Percentiles rank a stretch among this genome's conserved stretches.
Conservation (phyloP, 257 asterid species). For the Perilla frutescens region DNA sequence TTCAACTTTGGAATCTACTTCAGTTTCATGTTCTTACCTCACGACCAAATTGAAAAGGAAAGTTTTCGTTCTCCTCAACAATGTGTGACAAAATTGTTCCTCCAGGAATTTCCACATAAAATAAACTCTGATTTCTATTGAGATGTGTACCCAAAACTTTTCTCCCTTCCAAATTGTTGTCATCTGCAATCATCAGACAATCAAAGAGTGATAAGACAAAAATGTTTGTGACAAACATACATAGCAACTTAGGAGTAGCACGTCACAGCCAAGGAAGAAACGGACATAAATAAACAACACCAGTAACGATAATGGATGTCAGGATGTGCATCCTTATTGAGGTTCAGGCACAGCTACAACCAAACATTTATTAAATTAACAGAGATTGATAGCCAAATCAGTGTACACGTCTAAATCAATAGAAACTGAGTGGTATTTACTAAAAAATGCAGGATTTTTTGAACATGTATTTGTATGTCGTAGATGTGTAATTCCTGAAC, state of each 20-base stretch:
- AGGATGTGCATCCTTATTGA: conserved; percentile 11
- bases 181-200: conserved; percentile 55
- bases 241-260: conserved; percentile 21
- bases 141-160: conserved; percentile 56
- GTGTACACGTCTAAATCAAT: background rate
- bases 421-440: background rate
- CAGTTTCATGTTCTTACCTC: conserved; percentile 63
- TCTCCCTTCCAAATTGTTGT: conserved; percentile 58
- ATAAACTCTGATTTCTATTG: conserved; percentile 67
- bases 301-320: background rate
- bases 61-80: conserved; percentile 78
- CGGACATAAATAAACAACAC: conserved; percentile 1
- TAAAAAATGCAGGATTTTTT: background rate
- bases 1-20: conserved; percentile 5
- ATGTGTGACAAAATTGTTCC: conserved; percentile 71
- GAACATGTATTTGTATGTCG: background rate
- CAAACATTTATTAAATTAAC: conserved; percentile 18
- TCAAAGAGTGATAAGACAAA: conserved; percentile 20
- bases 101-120: conserved; percentile 92
- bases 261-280: conserved; percentile 22
- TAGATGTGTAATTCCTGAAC: background rate
- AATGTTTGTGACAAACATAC: conserved; percentile 6
- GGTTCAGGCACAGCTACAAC: conserved; percentile 20
- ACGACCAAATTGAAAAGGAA: conserved; percentile 95
- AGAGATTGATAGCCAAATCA: conserved; percentile 7